Percentiles rank a stretch among this genome's conserved stretches.
These are phyloP conservation scores for Tylopilus sp. DNA, from an alignment of 1,284 basidiomycete genomes.

Conservation along the genomic window DNA sequence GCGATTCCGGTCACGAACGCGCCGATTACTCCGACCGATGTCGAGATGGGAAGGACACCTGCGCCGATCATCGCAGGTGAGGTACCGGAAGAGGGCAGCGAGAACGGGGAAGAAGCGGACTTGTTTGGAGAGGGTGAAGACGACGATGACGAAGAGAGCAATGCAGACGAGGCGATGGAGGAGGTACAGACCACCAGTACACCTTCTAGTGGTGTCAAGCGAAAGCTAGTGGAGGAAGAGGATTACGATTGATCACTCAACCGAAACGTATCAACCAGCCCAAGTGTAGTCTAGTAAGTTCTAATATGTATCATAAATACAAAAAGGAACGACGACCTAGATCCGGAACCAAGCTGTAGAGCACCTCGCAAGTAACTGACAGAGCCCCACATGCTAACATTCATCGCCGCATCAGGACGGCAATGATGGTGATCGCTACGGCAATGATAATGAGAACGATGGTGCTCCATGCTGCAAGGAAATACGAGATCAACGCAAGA, in stretches of 20 bases:
- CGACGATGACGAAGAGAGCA: conserved; percentile 67
- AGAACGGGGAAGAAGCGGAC: conserved; percentile 56
- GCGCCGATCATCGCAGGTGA: conserved; percentile 40
- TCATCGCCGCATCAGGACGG: conserved; percentile 30
- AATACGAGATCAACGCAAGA: conserved; percentile 6
- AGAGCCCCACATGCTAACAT: neutral
- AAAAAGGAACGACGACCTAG: conserved; percentile 5
- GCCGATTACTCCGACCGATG: conserved; percentile 54
- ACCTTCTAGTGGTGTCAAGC: conserved; percentile 60
- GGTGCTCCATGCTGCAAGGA: conserved; percentile 40
- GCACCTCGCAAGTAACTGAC: neutral
- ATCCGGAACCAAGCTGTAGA: neutral
- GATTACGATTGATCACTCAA: conserved; percentile 62
- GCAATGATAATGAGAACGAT: conserved; percentile 39
- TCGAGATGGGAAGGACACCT: conserved; percentile 51
- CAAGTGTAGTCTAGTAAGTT: conserved; percentile 9
- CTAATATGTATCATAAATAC: conserved; percentile 33
- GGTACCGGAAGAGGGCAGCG: conserved; percentile 58
- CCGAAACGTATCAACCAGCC: conserved; percentile 3
- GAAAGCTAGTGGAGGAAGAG: conserved; percentile 79
- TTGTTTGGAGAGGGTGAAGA: conserved; percentile 65
- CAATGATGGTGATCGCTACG: conserved; percentile 28
- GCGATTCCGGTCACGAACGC: conserved; percentile 36
- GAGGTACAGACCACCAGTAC: conserved; percentile 56
- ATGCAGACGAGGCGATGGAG: conserved; percentile 60